Percentiles rank a stretch among this genome's conserved stretches.
Conservation (phyloP, 768 basidiomycete genomes). For the Erythrobasidium yunnanense region DNA sequence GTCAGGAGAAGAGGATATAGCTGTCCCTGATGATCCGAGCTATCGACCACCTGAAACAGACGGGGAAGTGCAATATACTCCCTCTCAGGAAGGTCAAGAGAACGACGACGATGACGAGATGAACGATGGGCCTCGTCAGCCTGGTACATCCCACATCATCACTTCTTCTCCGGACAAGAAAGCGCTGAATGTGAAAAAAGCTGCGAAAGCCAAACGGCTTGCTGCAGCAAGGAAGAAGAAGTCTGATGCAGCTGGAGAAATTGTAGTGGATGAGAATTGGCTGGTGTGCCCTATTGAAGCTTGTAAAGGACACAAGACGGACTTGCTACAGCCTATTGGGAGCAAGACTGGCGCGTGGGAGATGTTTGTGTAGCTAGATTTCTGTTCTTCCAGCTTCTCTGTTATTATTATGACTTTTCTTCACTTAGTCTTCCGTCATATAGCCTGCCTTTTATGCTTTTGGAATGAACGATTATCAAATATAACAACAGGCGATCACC, state of each 20-base stretch:
- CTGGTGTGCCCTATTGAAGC: conserved; percentile 2
- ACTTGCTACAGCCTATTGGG: not conserved
- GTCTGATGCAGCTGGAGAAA: not conserved
- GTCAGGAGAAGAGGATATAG: not conserved
- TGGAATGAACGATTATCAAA: no score
- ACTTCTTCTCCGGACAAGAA: no score
- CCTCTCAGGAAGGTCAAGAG: not conserved
- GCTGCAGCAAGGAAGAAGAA: not conserved
- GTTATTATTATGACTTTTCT: not conserved
- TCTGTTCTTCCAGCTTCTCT: not conserved
- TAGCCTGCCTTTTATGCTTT: no score
- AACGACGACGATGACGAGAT: not conserved
- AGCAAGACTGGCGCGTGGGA: conserved; percentile 19
- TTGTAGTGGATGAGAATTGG: not conserved
- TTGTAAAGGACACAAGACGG: conserved; percentile 12
- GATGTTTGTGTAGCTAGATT: conserved; percentile 10
- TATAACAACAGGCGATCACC: no score
- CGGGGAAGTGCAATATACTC: not conserved
- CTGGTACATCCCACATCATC: not conserved
- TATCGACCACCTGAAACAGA: not conserved
- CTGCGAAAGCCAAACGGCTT: not conserved
- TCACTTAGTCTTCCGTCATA: no score
- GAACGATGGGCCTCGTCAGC: not conserved
- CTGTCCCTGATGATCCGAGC: not conserved
- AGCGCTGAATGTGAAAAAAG: not conserved